Evolutionary conservation across 2,329 filamentous ascomycete species (phyloP).

Genomic region (Tolypocladium guangdongense): DNA sequence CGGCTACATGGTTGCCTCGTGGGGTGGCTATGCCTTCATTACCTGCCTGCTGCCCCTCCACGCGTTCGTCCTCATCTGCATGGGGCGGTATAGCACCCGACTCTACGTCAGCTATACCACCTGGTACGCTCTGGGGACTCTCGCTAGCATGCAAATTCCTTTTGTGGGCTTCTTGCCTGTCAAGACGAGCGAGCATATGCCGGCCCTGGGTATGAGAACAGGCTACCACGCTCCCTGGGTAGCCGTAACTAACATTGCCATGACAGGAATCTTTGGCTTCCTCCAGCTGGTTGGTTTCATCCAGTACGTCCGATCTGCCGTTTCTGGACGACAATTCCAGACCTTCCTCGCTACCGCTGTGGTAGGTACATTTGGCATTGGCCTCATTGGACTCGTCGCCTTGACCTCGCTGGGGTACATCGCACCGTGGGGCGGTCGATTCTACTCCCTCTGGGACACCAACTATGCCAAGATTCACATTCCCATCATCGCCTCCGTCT

Average conservation of each 20-base stretch:
- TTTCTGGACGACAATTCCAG: slow-evolving; percentile 89
- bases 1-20: slow-evolving; percentile 99
- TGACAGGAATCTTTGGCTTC: slow-evolving; percentile 80
- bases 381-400: slow-evolving; percentile 66
- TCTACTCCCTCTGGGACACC: slow-evolving; percentile 99
- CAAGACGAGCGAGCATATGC: slow-evolving; percentile 97
- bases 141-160: slow-evolving; percentile 98
- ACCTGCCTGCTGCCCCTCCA: slow-evolving; percentile 94
- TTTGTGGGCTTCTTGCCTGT: slow-evolving; percentile 97
- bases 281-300: slow-evolving; percentile 89
- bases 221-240: not conserved
- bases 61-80: slow-evolving; percentile 85
- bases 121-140: slow-evolving; percentile 91
- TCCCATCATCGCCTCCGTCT: slow-evolving; percentile 98
- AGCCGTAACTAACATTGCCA: slow-evolving; percentile 7
- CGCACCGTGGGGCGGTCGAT: slow-evolving; percentile 94
- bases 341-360: slow-evolving; percentile 72
- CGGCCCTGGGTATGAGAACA: slow-evolving; percentile 63
- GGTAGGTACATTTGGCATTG: slow-evolving; percentile 61
- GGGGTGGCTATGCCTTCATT: slow-evolving; percentile 99
- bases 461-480: slow-evolving; percentile 99
- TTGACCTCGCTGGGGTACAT: slow-evolving; percentile 85
- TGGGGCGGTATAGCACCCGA: slow-evolving; percentile 90
- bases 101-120: slow-evolving; percentile 96
- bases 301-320: slow-evolving; percentile 77